Base-by-base conservation (phyloP, 768 basidiomycete species). In the Dacryopinax spathularia region DNA sequence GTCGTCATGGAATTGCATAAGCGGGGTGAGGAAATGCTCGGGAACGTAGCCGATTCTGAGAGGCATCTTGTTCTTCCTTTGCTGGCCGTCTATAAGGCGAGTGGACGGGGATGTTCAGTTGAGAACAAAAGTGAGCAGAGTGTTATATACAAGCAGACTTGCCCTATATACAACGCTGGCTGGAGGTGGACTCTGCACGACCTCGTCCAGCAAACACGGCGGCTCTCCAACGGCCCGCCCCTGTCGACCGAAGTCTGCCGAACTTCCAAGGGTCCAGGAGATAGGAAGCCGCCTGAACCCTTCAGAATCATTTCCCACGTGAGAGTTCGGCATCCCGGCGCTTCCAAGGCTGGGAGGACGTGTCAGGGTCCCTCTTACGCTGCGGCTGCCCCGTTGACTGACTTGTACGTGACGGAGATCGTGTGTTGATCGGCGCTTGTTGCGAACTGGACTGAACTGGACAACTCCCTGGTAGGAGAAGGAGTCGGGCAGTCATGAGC, bases 1-100 rank as follows among this genome's bases (percentile, higher is more conserved):
- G 9, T 73, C 76, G 25, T 82, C 83, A 1, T 85, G 84, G 69
- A 86, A 90, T 71, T 95, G 93, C 1, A 98, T 82, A 16, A 99
- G 78, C 0, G 95, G 95, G 0, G 89, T 88, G 16, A 88, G 89
- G 75, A 97, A 97, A 73, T 96, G 93, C 71, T 91, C 89, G 33
- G 87, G 79, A 60, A 91, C 88, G 33, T 62, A 68, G 1, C 67
- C 67, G 33, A 68, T 39, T 2, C 67, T 36, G 9, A 68, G 63
- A 60, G 37, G 48, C 48, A 56, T 56, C 48, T 56, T 56, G 48
- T 9, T 18, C 3, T 9, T 29, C 20, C 25, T 56, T 56, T 56
- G 10, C 25, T 27, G 48, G 48, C n/a, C n/a, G n/a, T n/a, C n/a
- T n/a, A n/a, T n/a, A n/a, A 44, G 43, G 10, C 25, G 48, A 37